Evolutionary conservation across 169 alveolate genomes (phyloP), one percentile per base, ranked within the genome.

Genomic region (Plasmodium billcollinsi): DNA sequence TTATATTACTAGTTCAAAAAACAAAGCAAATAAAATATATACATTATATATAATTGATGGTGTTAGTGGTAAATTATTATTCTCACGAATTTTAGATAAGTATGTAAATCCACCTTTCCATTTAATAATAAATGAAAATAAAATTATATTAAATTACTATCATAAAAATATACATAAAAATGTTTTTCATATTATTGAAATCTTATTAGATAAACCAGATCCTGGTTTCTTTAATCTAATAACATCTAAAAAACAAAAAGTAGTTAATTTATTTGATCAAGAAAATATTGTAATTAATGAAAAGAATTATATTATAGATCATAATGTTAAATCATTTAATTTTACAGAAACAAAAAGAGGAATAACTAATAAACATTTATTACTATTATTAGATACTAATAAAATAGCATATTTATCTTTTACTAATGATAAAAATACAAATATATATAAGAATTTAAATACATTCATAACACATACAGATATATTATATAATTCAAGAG

Each of bases 301-400:
- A 58, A 69, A 54, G 70, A 83, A 83, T 83, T 83, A 83, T 24
- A 69, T 83, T n/a, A 83, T 83, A 43, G 91, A 83, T 24, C 72
- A 83, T 83, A 69, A 69, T 69, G 49, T 83, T 5, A 83, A 83
- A 56, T 83, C 91, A 43, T 83, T 83, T 69, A 67, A 67, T 54
- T 83, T 83, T 83, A 83, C 91, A n/a, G 91, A 83, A 69, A 83
- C 91, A 33, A 83, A 83, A 58, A 83, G 83, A 54, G 91, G 91
- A 54, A 83, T 83, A 29, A 83, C 91, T 7, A 83, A 83, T 83
- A 83, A 83, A 33, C 91, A 83, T 62, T 20, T 83, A 54, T 83
- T 83, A 49, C 80, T 83, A 21, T 72, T 83, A 45, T 50, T 83
- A 67, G 83, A 83, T 47, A 67, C 91, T 70, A 69, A 83, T 62